These are phyloP conservation scores for Apiospora pterosperma DNA, from an alignment of 2,329 filamentous ascomycete genomes.

Conservation along the genomic window DNA sequence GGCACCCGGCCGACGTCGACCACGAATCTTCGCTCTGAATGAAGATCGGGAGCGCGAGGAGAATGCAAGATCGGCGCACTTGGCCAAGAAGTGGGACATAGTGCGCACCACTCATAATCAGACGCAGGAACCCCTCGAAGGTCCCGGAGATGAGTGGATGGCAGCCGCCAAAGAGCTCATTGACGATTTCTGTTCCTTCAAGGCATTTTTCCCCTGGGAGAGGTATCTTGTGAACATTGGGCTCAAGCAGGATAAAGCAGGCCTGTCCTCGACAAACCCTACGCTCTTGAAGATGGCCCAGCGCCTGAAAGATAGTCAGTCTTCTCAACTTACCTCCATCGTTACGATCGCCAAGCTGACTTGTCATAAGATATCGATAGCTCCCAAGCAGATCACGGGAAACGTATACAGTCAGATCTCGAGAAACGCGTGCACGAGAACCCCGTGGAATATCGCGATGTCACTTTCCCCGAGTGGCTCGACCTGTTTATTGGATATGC, in stretches of 20 bases:
- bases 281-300: conserved; percentile 55
- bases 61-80: conserved; percentile 25
- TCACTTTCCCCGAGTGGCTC: conserved; percentile 81
- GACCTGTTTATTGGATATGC: conserved; percentile 89
- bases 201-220: conserved; percentile 64
- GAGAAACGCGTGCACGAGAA: conserved; percentile 24
- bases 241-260: conserved; percentile 32
- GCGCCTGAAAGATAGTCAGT: conserved; percentile 51
- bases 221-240: conserved; percentile 59
- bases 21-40: conserved; percentile 25
- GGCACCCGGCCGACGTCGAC: conserved; percentile 17
- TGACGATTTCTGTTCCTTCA: conserved; percentile 61
- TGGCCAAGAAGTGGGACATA: conserved; percentile 35
- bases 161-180: conserved; percentile 55
- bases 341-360: neutral
- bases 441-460: conserved; percentile 56
- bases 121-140: conserved; percentile 27
- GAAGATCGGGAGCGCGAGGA: conserved; percentile 28
- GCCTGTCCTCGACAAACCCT: conserved; percentile 27
- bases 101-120: conserved; percentile 25
- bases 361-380: conserved; percentile 27
- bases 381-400: conserved; percentile 1
- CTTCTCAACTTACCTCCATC: neutral
- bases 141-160: conserved; percentile 53
- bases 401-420: conserved; percentile 22